A percentile compares a stretch with the other conserved stretches of the same genome.
Conservation (phyloP, 2,329 filamentous ascomycete genomes). For the Ascochyta fabae region DNA sequence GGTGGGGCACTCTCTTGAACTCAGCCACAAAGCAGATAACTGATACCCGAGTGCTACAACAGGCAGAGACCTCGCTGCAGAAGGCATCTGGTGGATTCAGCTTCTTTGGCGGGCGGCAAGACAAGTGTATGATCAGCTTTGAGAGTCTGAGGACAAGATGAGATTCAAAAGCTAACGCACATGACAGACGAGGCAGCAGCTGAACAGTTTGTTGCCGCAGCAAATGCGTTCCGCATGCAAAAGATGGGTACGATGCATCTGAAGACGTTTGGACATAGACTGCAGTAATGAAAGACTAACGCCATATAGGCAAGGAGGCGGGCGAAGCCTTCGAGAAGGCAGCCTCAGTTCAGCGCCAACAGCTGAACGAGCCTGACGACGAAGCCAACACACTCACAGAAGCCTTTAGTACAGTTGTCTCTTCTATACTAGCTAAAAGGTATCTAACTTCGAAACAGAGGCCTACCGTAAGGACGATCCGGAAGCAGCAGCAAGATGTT, state of each 20-base stretch:
- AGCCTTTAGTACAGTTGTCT: slow-evolving; percentile 69
- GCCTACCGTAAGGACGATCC: slow-evolving; percentile 87
- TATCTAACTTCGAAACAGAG: slow-evolving; percentile 53
- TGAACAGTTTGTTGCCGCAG: slow-evolving; percentile 86
- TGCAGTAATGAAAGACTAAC: slow-evolving; percentile 8
- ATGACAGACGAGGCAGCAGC: slow-evolving; percentile 74
- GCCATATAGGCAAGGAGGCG: slow-evolving; percentile 75
- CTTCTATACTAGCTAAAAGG: accelerated
- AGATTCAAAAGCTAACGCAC: slow-evolving; percentile 23
- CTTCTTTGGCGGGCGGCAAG: slow-evolving; percentile 84
- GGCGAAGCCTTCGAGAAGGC: slow-evolving; percentile 85
- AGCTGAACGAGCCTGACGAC: slow-evolving; percentile 90
- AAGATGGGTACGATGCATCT: slow-evolving; percentile 69
- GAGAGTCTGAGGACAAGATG: not conserved
- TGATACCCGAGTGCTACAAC: slow-evolving; percentile 36
- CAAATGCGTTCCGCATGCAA: slow-evolving; percentile 89
- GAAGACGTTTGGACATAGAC: not conserved
- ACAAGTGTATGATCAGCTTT: slow-evolving; percentile 66
- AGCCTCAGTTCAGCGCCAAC: slow-evolving; percentile 77
- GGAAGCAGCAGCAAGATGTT: slow-evolving; percentile 78
- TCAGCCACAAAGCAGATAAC: slow-evolving; percentile 39
- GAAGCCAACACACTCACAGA: slow-evolving; percentile 87
- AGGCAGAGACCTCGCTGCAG: slow-evolving; percentile 86
- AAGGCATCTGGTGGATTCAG: slow-evolving; percentile 82
- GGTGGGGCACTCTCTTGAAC: slow-evolving; percentile 41